A percentile compares a stretch with the other conserved stretches of the same genome.
Evolutionary conservation across 495 filamentous ascomycete species (phyloP).

Genomic region (Penicillium salamii): DNA sequence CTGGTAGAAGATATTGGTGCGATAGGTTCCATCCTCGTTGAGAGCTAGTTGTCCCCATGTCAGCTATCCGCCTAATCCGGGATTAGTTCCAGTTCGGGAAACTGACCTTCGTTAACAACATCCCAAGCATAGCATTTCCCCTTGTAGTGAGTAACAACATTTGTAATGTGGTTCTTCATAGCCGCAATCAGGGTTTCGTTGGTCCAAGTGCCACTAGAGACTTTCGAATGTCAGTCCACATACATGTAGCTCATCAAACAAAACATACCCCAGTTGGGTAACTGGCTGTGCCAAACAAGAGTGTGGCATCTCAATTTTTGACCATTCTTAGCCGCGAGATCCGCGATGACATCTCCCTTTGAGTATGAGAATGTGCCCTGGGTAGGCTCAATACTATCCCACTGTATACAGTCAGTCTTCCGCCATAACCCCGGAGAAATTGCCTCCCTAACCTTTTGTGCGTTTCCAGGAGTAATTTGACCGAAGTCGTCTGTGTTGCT

Average conservation of each 20-base stretch:
- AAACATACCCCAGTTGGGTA: slow-evolving; percentile 53
- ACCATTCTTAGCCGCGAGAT: slow-evolving; percentile 49
- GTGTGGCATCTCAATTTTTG: slow-evolving; percentile 59
- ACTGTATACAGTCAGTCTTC: slow-evolving; percentile 24
- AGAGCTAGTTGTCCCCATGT: slow-evolving; percentile 20
- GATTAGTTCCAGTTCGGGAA: too few relatives aligned
- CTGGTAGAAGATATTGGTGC: slow-evolving; percentile 39
- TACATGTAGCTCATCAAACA: not conserved
- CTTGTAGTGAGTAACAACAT: slow-evolving; percentile 52
- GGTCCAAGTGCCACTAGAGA: slow-evolving; percentile 53
- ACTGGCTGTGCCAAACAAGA: slow-evolving; percentile 60
- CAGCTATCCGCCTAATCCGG: not conserved
- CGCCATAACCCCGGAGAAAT: not conserved
- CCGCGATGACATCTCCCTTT: slow-evolving; percentile 48
- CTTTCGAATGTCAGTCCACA: slow-evolving; percentile 23
- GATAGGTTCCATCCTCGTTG: slow-evolving; percentile 47
- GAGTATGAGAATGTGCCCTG: slow-evolving; percentile 49
- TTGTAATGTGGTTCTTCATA: slow-evolving; percentile 50
- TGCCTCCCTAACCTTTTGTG: slow-evolving; percentile 43
- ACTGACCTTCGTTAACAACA: slow-evolving; percentile 40
- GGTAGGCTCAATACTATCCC: slow-evolving; percentile 50
- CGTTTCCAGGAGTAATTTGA: slow-evolving; percentile 57
- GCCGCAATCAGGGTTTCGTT: slow-evolving; percentile 49
- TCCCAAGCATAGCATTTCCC: slow-evolving; percentile 51
- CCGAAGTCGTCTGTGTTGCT: slow-evolving; percentile 56